phyloP scores from a whole-genome alignment of 306 rosid species.

The Cotoneaster glaucophyllus region DNA sequence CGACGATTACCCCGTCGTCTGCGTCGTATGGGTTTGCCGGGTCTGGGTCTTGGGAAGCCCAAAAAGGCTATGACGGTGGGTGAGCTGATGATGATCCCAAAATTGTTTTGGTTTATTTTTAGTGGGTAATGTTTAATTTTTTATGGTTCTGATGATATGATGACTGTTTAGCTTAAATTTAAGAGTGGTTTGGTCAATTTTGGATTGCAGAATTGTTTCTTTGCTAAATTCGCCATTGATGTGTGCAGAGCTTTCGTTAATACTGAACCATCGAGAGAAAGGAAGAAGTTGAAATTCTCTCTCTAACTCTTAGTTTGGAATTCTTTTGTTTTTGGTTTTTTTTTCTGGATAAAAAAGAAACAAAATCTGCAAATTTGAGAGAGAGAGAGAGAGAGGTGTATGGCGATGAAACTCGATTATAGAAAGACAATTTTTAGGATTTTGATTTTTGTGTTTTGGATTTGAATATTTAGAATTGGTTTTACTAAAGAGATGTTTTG shows the following conservation, averaged over 20 bases:
- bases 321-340: not conserved
- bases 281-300: not conserved
- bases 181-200: not conserved
- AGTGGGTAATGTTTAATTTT: not conserved
- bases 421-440: too few relatives aligned
- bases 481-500: too few relatives aligned
- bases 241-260: not conserved
- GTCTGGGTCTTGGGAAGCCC: constrained; percentile 41
- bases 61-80: constrained; percentile 72
- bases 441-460: too few relatives aligned
- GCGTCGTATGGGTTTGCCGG: constrained; percentile 43
- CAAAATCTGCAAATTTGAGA: too few relatives aligned
- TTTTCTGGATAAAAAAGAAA: too few relatives aligned
- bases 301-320: not conserved
- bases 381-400: too few relatives aligned
- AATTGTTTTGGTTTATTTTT: constrained; percentile 8
- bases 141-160: not conserved
- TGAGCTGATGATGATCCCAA: constrained; percentile 86
- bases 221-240: constrained; percentile 6
- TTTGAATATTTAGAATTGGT: too few relatives aligned
- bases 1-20: not conserved
- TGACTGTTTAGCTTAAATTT: not conserved
- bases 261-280: not conserved
- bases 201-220: not conserved
- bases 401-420: too few relatives aligned